These are phyloP conservation scores for Lecanoromycetidae sp. DNA, from an alignment of 2,329 filamentous ascomycete species.

Conservation along the genomic window DNA sequence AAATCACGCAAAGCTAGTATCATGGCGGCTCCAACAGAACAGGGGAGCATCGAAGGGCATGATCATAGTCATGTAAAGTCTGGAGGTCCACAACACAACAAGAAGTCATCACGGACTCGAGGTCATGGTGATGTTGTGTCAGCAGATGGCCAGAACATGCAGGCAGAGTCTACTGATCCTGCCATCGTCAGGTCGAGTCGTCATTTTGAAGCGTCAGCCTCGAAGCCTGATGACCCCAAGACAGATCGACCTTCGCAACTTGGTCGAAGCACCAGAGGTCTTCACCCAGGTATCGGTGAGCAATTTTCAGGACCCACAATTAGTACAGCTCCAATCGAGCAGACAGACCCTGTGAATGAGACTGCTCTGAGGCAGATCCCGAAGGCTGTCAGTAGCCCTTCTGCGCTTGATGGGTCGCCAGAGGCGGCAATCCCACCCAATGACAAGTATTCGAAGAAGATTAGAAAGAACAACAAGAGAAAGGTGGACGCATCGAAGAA, in stretches of 20 bases:
- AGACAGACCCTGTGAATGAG: no score
- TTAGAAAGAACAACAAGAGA: no score
- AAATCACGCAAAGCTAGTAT: neutral
- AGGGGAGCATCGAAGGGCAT: neutral
- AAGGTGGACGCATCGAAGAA: conserved; percentile 6
- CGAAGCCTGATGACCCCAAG: no score
- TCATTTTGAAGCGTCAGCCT: no score
- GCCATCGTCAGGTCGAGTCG: no score
- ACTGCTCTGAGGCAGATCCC: no score
- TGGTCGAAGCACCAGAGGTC: no score
- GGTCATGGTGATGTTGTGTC: no score
- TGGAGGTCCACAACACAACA: neutral
- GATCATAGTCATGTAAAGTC: neutral
- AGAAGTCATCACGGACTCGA: neutral
- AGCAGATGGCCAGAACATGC: neutral
- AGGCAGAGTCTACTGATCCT: neutral
- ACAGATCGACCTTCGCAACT: no score
- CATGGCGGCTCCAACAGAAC: neutral
- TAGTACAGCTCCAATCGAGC: no score
- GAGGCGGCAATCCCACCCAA: neutral
- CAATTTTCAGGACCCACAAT: no score
- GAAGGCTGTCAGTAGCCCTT: neutral
- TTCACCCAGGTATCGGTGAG: no score
- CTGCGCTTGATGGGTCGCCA: neutral
- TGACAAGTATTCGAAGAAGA: neutral